Evolutionary conservation across 1,139 yeast genomes (phyloP).

Genomic region (Yamadazyma triangularis): DNA sequence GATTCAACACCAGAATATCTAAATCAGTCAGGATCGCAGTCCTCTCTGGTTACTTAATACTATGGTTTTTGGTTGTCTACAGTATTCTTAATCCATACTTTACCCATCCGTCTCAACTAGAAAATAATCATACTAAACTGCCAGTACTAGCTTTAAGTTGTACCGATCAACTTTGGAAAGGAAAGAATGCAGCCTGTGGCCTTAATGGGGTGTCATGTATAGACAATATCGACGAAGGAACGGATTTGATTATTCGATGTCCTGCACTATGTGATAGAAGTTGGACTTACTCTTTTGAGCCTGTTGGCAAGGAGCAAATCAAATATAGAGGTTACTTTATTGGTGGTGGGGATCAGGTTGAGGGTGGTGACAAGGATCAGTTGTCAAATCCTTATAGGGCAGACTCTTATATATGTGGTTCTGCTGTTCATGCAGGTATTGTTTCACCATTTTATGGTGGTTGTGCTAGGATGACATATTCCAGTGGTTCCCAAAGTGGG

Average conservation of each 20-base stretch:
- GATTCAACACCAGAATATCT: slow-evolving; percentile 27
- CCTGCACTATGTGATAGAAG: slow-evolving; percentile 86
- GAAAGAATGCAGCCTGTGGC: slow-evolving; percentile 77
- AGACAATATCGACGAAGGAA: slow-evolving; percentile 30
- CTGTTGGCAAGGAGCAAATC: slow-evolving; percentile 65
- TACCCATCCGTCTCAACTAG: slow-evolving; percentile 24
- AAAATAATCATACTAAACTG: slow-evolving; percentile 7
- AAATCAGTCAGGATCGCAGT: slow-evolving; percentile 20
- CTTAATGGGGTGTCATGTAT: slow-evolving; percentile 56
- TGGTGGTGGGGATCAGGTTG: slow-evolving; percentile 56
- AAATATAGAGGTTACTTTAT: slow-evolving; percentile 71
- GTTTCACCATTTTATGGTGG: slow-evolving; percentile 78
- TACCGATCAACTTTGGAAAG: slow-evolving; percentile 54
- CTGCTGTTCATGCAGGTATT: slow-evolving; percentile 84
- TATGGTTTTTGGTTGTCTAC: slow-evolving; percentile 31
- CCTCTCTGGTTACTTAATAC: slow-evolving; percentile 31
- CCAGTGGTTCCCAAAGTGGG: slow-evolving; percentile 45
- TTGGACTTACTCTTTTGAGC: slow-evolving; percentile 71
- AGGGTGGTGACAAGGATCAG: slow-evolving; percentile 12
- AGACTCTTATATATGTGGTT: slow-evolving; percentile 86
- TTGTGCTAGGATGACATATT: slow-evolving; percentile 61
- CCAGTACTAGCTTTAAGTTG: slow-evolving; percentile 43
- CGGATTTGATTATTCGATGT: slow-evolving; percentile 64
- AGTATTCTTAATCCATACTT: slow-evolving; percentile 35
- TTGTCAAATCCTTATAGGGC: slow-evolving; percentile 69